These are phyloP conservation scores for Saccharomyces hybrid DNA, from an alignment of 1,139 yeast species.

Conservation along the genomic window DNA sequence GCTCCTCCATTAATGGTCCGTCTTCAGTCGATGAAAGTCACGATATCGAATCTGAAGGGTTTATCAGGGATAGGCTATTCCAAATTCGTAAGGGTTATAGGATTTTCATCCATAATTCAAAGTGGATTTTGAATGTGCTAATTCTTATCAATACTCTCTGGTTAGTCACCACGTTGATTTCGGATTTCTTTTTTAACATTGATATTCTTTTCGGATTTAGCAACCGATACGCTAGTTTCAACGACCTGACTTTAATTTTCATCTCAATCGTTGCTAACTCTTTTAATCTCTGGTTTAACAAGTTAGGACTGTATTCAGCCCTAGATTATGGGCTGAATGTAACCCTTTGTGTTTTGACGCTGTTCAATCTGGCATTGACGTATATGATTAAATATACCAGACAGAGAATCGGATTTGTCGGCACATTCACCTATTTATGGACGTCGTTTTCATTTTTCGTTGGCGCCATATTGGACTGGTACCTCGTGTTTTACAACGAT, in stretches of 20 bases:
- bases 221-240: conserved; percentile 24
- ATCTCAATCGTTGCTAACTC: conserved; percentile 28
- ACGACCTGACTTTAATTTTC: conserved; percentile 22
- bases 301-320: conserved; percentile 24
- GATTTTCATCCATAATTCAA: conserved; percentile 23
- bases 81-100: conserved; percentile 20
- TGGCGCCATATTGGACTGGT: conserved; percentile 26
- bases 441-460: conserved; percentile 37
- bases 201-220: conserved; percentile 15
- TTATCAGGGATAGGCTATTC: conserved; percentile 13
- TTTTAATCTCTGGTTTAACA: conserved; percentile 27
- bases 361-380: conserved; percentile 20
- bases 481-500: conserved; percentile 32
- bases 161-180: conserved; percentile 22
- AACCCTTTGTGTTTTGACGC: conserved; percentile 20
- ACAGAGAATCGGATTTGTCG: conserved; percentile 44
- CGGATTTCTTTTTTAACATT: conserved; percentile 28
- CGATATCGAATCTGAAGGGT: conserved; percentile 12
- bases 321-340: conserved; percentile 24
- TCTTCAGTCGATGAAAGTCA: neutral
- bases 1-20: neutral
- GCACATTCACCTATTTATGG: conserved; percentile 51
- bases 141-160: conserved; percentile 24
- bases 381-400: conserved; percentile 32
- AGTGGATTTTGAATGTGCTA: conserved; percentile 18